Conservation (phyloP, 2,329 filamentous ascomycete genomes). For the Aspergillus pseudoviridinutans region DNA sequence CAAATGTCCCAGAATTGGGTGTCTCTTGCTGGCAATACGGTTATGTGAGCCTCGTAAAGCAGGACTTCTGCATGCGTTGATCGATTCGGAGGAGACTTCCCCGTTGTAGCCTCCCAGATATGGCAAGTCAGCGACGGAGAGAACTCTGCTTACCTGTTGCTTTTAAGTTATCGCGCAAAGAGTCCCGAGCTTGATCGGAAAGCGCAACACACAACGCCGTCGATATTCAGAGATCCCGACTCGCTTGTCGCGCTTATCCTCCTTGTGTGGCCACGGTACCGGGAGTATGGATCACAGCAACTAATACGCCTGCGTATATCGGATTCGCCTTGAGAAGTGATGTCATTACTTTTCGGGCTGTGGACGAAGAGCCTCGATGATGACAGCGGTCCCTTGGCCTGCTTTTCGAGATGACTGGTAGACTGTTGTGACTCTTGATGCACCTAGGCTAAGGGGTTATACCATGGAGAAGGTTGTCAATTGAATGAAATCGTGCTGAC, state of each 20-base stretch:
- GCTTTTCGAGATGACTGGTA: no score
- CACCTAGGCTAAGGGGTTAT: not conserved
- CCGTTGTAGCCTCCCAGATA: no score
- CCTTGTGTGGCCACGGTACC: not conserved
- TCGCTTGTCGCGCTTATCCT: not conserved
- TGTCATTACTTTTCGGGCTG: not conserved
- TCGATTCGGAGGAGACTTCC: no score
- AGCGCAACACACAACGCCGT: no score
- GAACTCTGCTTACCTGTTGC: no score
- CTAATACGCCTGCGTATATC: not conserved
- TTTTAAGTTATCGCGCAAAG: no score
- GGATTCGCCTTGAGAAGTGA: not conserved
- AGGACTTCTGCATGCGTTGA: no score
- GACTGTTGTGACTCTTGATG: not conserved
- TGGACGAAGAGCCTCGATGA: not conserved
- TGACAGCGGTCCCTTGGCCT: not conserved
- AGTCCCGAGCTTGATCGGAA: no score
- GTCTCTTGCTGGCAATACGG: no score
- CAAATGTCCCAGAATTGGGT: not conserved
- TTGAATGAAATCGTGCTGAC: not conserved
- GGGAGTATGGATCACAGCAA: not conserved
- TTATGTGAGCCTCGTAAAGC: no score
- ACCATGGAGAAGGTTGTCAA: not conserved
- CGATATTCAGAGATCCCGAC: no score
- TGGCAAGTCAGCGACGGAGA: no score